These are phyloP conservation scores for Chaetomiaceae sp. DNA, from an alignment of 2,329 filamentous ascomycete genomes.

Conservation along the genomic window DNA sequence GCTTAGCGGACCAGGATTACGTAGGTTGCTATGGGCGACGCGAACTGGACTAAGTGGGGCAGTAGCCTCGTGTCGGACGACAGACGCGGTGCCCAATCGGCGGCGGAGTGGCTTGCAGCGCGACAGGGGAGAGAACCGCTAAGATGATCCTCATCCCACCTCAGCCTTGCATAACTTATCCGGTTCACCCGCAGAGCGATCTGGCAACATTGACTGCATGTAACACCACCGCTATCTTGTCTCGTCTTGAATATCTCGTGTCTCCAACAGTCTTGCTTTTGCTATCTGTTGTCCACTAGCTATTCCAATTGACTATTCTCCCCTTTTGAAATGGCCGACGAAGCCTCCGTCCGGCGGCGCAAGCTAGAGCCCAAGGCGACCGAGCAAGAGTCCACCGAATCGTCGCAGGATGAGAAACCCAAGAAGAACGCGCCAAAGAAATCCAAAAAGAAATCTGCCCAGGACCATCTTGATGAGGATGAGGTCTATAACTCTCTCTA, in stretches of 20 bases:
- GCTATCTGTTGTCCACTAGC: no score
- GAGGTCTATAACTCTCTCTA: slow-evolving; percentile 44
- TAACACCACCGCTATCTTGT: no score
- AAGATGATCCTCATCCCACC: slow-evolving; percentile 4
- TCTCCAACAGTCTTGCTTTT: no score
- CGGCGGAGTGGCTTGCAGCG: slow-evolving; percentile 9
- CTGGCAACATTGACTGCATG: slow-evolving; percentile 16
- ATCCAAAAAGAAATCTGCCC: slow-evolving; percentile 26
- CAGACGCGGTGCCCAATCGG: slow-evolving; percentile 14
- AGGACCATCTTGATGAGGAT: slow-evolving; percentile 53
- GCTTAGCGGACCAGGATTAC: not conserved
- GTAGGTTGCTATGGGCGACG: slow-evolving; percentile 23
- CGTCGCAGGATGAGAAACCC: slow-evolving; percentile 11
- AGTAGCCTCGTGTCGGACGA: not conserved
- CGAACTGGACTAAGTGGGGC: slow-evolving; percentile 1
- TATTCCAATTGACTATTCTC: not conserved
- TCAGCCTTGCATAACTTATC: slow-evolving; percentile 23
- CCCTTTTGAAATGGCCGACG: slow-evolving; percentile 20
- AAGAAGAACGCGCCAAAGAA: slow-evolving; percentile 29
- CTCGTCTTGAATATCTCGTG: no score
- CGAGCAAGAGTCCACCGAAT: slow-evolving; percentile 15
- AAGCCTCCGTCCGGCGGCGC: slow-evolving; percentile 25
- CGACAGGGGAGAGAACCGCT: not conserved
- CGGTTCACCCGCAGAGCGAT: slow-evolving; percentile 15
- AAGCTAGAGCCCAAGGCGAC: slow-evolving; percentile 23